Evolutionary conservation across 768 basidiomycete species (phyloP).

Genomic region (Mycena pura): DNA sequence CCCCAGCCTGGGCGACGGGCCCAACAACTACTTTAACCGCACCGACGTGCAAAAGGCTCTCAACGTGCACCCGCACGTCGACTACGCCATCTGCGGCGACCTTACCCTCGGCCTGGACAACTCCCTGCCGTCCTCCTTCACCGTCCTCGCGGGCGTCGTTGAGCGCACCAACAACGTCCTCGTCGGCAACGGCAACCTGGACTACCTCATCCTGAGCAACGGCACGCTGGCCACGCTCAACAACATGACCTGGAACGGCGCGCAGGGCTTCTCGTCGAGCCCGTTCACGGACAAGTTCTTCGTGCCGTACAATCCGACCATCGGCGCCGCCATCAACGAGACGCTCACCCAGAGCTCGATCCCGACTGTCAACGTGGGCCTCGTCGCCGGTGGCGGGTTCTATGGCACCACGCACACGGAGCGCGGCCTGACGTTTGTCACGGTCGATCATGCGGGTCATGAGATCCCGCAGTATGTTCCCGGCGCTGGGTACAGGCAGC

Average conservation of each 20-base stretch:
- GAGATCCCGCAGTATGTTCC: not conserved
- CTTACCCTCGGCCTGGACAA: not conserved
- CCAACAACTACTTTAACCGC: slow-evolving; percentile 7
- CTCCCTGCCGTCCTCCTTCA: slow-evolving; percentile 5
- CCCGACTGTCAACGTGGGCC: slow-evolving; percentile 8
- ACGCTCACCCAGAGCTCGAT: slow-evolving; percentile 4
- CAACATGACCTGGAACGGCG: slow-evolving; percentile 15
- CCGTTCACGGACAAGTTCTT: slow-evolving; percentile 15
- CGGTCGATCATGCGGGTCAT: not conserved
- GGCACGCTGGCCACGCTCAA: slow-evolving; percentile 14
- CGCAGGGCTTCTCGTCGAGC: slow-evolving; percentile 9
- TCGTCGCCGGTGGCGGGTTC: slow-evolving; percentile 4
- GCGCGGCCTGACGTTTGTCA: slow-evolving; percentile 9
- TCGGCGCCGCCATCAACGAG: not conserved
- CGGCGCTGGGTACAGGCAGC: not conserved
- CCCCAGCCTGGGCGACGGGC: not conserved
- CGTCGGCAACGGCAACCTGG: slow-evolving; percentile 8
- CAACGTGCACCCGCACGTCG: slow-evolving; percentile 6
- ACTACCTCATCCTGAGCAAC: slow-evolving; percentile 8
- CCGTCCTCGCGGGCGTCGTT: slow-evolving; percentile 6
- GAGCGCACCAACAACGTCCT: slow-evolving; percentile 6
- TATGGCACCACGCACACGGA: slow-evolving; percentile 3
- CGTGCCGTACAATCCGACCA: slow-evolving; percentile 10
- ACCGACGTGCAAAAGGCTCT: slow-evolving; percentile 5
- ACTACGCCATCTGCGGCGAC: slow-evolving; percentile 3